phyloP scores from a whole-genome alignment of 208 protist species.

The Crithidia bombi region DNA sequence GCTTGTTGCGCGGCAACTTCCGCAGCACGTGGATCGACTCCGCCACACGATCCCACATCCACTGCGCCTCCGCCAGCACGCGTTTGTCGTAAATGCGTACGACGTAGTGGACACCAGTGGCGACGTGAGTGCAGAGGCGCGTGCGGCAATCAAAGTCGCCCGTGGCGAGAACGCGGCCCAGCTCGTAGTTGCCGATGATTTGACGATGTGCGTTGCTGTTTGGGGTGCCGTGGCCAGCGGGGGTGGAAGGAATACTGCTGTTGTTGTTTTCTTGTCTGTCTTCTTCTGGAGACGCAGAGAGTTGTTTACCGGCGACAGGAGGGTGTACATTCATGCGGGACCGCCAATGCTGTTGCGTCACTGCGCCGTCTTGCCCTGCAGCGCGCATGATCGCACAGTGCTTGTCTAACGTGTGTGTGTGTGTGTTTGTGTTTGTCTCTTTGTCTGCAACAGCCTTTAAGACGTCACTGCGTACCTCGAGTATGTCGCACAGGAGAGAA shows the following conservation, averaged over 20 bases:
- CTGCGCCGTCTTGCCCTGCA: not conserved
- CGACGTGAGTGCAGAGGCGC: slow-evolving; percentile 78
- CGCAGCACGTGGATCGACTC: slow-evolving; percentile 85
- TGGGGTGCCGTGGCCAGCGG: not conserved
- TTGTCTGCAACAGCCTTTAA: not conserved
- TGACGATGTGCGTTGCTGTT: slow-evolving; percentile 26
- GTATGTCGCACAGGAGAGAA: slow-evolving; percentile 1
- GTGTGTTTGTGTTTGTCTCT: not conserved
- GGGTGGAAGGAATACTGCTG: not conserved
- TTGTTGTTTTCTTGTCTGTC: not conserved
- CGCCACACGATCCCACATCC: slow-evolving; percentile 86
- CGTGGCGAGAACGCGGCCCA: slow-evolving; percentile 71
- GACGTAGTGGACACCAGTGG: slow-evolving; percentile 79
- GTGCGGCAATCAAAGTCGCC: slow-evolving; percentile 90
- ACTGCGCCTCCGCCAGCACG: slow-evolving; percentile 70
- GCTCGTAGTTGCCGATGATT: slow-evolving; percentile 87
- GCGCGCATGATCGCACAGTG: not conserved
- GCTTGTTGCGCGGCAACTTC: slow-evolving; percentile 77
- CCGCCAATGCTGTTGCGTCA: not conserved
- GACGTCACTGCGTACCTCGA: too few species aligned
- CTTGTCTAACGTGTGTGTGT: not conserved
- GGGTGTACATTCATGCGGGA: slow-evolving; percentile 3
- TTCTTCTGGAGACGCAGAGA: not conserved
- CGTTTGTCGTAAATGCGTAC: slow-evolving; percentile 85
- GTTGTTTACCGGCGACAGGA: not conserved